These are phyloP conservation scores for Tetrastigma voinierianum DNA, from an alignment of 164 flowering plant genomes.

Conservation along the genomic window DNA sequence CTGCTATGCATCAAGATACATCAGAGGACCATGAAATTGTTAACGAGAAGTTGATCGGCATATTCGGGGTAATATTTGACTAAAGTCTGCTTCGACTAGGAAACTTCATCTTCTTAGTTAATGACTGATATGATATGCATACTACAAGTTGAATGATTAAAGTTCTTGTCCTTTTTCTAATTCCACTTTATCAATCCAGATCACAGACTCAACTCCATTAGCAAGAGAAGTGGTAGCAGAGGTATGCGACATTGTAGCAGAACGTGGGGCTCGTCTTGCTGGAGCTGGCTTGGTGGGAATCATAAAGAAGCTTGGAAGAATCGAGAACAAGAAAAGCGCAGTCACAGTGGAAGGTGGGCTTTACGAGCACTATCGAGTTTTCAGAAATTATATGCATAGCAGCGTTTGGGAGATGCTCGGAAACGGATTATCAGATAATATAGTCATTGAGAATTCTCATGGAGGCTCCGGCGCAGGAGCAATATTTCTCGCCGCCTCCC, in stretches of 20 bases:
- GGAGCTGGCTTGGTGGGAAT: conserved; percentile 67
- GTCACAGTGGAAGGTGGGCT: conserved; percentile 60
- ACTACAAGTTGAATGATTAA: not conserved
- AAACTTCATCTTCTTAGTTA: not conserved
- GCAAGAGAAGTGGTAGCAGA: conserved; percentile 47
- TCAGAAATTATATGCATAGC: conserved; percentile 56
- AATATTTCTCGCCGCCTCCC: conserved; percentile 54
- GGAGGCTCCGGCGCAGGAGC: conserved; percentile 63
- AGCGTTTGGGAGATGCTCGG: conserved; percentile 73
- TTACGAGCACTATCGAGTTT: conserved; percentile 60
- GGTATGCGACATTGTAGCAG: conserved; percentile 59
- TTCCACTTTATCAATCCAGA: conserved; percentile 21
- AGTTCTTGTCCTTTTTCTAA: not conserved
- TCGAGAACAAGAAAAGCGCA: conserved; percentile 34
- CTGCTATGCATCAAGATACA: conserved; percentile 79
- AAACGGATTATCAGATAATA: conserved; percentile 37
- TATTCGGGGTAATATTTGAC: conserved; percentile 37
- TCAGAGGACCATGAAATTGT: conserved; percentile 55
- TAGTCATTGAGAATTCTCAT: conserved; percentile 48
- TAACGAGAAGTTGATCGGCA: conserved; percentile 42
- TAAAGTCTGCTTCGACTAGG: not conserved
- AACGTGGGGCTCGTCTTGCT: conserved; percentile 62
- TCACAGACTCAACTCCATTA: conserved; percentile 34
- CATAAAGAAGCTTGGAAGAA: conserved; percentile 50
- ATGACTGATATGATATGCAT: no score